Percentiles rank a stretch among this genome's conserved stretches.
Conservation (phyloP, 306 rosid species). For the Quercus wislizeni region DNA sequence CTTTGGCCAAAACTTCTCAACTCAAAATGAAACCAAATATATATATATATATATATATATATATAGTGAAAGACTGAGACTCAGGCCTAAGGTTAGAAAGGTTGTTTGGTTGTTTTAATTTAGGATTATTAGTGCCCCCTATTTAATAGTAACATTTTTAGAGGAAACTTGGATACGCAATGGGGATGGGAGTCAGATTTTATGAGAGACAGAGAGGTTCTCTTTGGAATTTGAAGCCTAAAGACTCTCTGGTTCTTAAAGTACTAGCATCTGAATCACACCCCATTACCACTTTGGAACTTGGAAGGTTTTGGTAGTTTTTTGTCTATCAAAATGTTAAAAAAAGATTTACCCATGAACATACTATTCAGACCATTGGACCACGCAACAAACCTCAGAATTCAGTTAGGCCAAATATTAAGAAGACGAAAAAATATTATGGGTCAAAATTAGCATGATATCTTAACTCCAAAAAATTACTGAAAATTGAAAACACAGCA, state of each 20-base stretch:
- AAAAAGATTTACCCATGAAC: not conserved
- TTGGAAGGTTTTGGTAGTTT: slow-evolving; percentile 16
- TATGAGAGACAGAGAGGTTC: slow-evolving; percentile 6
- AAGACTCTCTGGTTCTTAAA: not conserved
- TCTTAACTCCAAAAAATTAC: too few relatives aligned
- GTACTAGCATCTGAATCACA: slow-evolving; percentile 15
- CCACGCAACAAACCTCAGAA: not conserved
- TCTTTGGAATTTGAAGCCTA: slow-evolving; percentile 54
- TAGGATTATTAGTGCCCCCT: not conserved
- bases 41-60: too few relatives aligned
- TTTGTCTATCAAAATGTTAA: not conserved
- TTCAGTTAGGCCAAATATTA: too few relatives aligned
- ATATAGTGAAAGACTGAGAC: too few relatives aligned
- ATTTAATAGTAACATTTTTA: not conserved
- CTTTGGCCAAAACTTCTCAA: slow-evolving; percentile 2
- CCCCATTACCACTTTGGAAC: slow-evolving; percentile 26
- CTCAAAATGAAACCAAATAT: too few relatives aligned
- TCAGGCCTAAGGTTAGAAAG: not conserved
- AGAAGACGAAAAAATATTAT: not conserved
- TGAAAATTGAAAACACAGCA: too few relatives aligned
- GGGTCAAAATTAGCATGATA: not conserved
- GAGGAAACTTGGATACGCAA: not conserved
- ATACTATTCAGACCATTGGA: not conserved
- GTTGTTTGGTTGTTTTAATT: not conserved
- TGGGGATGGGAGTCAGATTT: slow-evolving; percentile 3